These are phyloP conservation scores for Fraxinus anomala DNA, from an alignment of 257 asterid species.

Conservation along the genomic window DNA sequence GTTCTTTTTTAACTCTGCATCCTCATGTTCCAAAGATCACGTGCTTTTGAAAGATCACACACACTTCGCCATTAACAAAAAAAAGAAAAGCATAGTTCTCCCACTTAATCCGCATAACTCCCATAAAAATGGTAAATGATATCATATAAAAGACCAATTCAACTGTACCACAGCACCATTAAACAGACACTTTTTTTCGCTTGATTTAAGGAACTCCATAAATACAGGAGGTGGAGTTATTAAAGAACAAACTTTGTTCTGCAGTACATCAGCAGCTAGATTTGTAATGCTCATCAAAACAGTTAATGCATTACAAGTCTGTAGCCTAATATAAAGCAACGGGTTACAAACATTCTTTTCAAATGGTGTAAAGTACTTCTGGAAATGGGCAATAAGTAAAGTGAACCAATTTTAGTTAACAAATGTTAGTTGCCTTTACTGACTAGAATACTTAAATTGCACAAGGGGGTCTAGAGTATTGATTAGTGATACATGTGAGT, in stretches of 20 bases:
- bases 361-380: background rate
- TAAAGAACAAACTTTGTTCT: too few relatives aligned
- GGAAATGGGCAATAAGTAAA: background rate
- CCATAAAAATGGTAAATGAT: background rate
- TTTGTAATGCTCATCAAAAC: background rate
- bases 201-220: background rate
- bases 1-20: background rate
- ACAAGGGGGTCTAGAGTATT: background rate
- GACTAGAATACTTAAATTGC: background rate
- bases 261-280: background rate
- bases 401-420: background rate
- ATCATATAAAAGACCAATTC: background rate
- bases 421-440: background rate
- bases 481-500: background rate
- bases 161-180: background rate
- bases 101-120: background rate
- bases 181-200: too few relatives aligned
- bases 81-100: background rate
- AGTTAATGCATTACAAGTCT: background rate
- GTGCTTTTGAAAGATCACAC: background rate
- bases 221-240: background rate
- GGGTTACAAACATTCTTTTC: background rate
- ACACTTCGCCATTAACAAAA: background rate
- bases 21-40: background rate
- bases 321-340: background rate